Evolutionary conservation across 805 yeast genomes (phyloP), one percentile per base, ranked within the genome.

Genomic region (Cyberlindnera xylosilytica): DNA sequence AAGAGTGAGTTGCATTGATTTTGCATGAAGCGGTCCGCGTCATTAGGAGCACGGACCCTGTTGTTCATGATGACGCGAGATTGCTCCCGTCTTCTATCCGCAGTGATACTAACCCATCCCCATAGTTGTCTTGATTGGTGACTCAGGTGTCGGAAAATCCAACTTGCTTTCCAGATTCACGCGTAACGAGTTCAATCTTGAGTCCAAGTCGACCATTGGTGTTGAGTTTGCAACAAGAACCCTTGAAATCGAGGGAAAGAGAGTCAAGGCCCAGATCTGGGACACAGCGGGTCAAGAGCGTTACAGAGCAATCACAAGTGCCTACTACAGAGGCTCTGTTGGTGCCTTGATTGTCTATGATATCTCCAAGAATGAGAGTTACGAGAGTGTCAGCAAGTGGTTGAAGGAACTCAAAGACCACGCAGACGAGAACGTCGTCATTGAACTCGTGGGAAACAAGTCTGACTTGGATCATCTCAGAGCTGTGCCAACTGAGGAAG

Each of bases 211-310:
- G 41, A 91, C 99, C 20, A 91, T 91, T 61, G 99, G 99, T 36
- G 99, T 93, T 39, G 99, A 93, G 66, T 91, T 91, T 70, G 98
- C 98, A 34, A 93, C 98, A 18, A 78, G 97, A 64, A 90, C 97
- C 3, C 81, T 93, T 43, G 91, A 85, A 57, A 81, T 86, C 49
- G 91, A 85, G 52, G 89, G 88, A 33, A 85, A 84, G 59, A 70
- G 87, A 61, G 83, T 87, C 54, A 87, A 87, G 64, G 91, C 95
- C 4, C 95, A 88, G 66, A 83, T 89, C 54, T 91, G 99, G 99
- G 99, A 91, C 66, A 91, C 99, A 28, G 99, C 99, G 2, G 99
- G 99, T 48, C 99, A 91, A 71, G 99, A 91, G 67, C 81, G 99
- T 65, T 91, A 93, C 72, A 80, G 99, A 57, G 98, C 99, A 34